These are phyloP conservation scores for Mycena crocata DNA, from an alignment of 768 basidiomycete species.

Conservation along the genomic window DNA sequence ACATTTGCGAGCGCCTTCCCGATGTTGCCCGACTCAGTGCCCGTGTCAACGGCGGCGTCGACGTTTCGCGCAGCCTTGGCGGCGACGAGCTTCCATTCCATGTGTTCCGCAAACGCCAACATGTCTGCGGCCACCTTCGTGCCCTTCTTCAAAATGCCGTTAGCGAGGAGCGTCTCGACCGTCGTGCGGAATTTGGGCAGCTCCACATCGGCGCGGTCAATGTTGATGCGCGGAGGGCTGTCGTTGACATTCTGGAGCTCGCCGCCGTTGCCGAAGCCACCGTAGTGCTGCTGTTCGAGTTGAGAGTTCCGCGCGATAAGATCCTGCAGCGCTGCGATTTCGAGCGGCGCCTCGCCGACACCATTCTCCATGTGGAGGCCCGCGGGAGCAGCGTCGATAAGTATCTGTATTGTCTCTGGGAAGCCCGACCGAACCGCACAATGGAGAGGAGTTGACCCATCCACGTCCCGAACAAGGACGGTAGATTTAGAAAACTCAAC, in stretches of 20 bases:
- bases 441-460: constrained; percentile 67
- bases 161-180: constrained; percentile 36
- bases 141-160: constrained; percentile 39
- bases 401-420: constrained; percentile 48
- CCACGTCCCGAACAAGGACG: constrained; percentile 55
- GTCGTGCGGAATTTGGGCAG: constrained; percentile 40
- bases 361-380: constrained; percentile 63
- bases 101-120: constrained; percentile 40
- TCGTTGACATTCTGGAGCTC: constrained; percentile 27
- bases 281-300: background rate
- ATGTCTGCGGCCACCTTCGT: constrained; percentile 38
- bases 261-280: background rate
- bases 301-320: constrained; percentile 37
- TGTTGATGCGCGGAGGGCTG: constrained; percentile 31
- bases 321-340: constrained; percentile 48
- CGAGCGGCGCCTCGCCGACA: constrained; percentile 57
- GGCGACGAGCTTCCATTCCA: constrained; percentile 42
- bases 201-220: constrained; percentile 35
- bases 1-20: constrained; percentile 32
- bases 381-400: constrained; percentile 52
- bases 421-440: constrained; percentile 51
- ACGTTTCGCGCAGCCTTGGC: constrained; percentile 34
- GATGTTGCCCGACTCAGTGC: constrained; percentile 24
- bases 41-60: constrained; percentile 14
- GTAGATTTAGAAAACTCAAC: constrained; percentile 50